Evolutionary conservation across 805 yeast species (phyloP).

Genomic region (Phaffomyces opuntiae): DNA sequence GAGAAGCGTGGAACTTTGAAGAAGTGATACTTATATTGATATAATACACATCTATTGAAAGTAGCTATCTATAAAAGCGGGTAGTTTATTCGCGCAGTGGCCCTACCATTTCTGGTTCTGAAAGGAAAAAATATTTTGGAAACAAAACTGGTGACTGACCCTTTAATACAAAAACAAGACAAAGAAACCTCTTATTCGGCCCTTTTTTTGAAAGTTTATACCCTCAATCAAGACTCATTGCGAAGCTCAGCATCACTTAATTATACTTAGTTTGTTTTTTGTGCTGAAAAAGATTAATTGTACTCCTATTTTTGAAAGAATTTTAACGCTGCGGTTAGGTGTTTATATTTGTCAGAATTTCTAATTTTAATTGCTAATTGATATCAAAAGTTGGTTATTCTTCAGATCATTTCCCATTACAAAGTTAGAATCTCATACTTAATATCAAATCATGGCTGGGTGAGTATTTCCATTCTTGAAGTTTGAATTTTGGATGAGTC

Average conservation of each 20-base stretch:
- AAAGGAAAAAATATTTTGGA: background rate
- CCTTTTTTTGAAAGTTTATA: background rate
- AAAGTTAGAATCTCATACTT: too few species aligned
- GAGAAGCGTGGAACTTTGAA: conserved; percentile 55
- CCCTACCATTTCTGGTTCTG: background rate
- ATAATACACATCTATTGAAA: background rate
- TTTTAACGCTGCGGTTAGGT: background rate
- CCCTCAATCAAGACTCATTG: too few species aligned
- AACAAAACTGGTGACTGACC: background rate
- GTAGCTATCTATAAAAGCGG: background rate
- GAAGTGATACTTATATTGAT: background rate
- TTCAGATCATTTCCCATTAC: background rate
- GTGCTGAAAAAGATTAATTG: background rate
- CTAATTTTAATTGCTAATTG: background rate
- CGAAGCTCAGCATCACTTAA: background rate
- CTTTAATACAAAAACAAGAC: background rate
- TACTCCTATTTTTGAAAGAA: background rate
- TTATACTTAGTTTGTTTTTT: background rate
- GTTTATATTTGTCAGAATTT: background rate
- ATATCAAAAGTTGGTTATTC: too few species aligned
- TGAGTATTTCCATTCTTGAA: background rate
- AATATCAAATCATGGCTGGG: conserved; percentile 2
- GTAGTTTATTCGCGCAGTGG: background rate
- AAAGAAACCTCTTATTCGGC: background rate
- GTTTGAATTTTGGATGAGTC: too few species aligned